phyloP scores from a whole-genome alignment of 2,329 filamentous ascomycete genomes.

The Capronia americana region DNA sequence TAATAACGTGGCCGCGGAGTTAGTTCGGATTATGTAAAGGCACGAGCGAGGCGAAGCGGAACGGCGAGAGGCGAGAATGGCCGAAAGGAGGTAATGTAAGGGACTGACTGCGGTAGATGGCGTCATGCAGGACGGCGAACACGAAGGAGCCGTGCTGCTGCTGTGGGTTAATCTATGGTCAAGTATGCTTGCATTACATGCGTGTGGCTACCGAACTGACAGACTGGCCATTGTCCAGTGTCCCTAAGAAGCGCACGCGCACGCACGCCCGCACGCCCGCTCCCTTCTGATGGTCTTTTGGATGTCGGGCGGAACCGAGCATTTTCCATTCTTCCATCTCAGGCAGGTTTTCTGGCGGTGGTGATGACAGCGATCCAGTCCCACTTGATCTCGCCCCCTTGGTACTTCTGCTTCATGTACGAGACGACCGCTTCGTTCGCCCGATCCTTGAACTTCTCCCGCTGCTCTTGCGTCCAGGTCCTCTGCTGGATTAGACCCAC shows the following conservation, averaged over 20 bases:
- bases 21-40: background rate
- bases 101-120: background rate
- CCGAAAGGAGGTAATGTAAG: too few relatives aligned
- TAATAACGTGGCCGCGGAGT: background rate
- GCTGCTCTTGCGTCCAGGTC: slow-evolving; percentile 29
- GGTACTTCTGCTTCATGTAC: slow-evolving; percentile 31
- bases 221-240: background rate
- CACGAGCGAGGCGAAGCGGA: too few relatives aligned
- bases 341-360: slow-evolving; percentile 41
- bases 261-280: too few relatives aligned
- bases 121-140: background rate
- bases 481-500: slow-evolving; percentile 19
- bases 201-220: background rate
- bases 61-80: background rate
- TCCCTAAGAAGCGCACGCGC: too few relatives aligned
- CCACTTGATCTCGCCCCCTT: slow-evolving; percentile 29
- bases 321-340: background rate
- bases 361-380: slow-evolving; percentile 43
- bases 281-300: too few relatives aligned
- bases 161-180: background rate
- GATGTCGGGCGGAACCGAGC: background rate
- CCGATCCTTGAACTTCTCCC: slow-evolving; percentile 18
- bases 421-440: slow-evolving; percentile 23
- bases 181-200: background rate
- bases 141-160: background rate